Conservation (phyloP, 2,329 filamentous ascomycete genomes). For the Clonostachys rosea region DNA sequence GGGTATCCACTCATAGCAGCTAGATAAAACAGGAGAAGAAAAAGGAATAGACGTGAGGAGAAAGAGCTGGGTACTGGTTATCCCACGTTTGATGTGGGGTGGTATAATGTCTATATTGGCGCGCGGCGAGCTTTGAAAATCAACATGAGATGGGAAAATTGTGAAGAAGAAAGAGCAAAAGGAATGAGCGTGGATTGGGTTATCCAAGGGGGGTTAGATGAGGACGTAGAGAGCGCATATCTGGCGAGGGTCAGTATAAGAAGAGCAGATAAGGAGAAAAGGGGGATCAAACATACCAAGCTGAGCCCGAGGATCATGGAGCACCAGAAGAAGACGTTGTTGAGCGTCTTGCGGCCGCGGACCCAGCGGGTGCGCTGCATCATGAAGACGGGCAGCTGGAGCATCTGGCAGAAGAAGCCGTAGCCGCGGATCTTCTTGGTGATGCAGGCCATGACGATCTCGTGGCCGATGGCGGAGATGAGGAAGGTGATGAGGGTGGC, state of each 20-base stretch:
- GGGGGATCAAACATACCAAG: slow-evolving; percentile 50
- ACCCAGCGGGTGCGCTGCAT: slow-evolving; percentile 79
- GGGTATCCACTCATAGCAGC: no score
- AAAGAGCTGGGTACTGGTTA: no score
- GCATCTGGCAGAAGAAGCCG: slow-evolving; percentile 91
- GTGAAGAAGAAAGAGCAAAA: no score
- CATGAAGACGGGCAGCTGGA: slow-evolving; percentile 92
- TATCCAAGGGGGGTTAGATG: slow-evolving; percentile 19
- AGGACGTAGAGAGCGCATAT: slow-evolving; percentile 52
- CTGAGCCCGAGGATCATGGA: slow-evolving; percentile 86
- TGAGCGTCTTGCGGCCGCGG: slow-evolving; percentile 69
- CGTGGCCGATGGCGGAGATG: slow-evolving; percentile 83
- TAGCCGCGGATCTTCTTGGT: slow-evolving; percentile 95
- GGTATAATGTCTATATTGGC: no score
- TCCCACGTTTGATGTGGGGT: no score
- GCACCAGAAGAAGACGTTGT: slow-evolving; percentile 88
- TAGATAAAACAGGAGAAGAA: no score
- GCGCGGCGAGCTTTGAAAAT: no score
- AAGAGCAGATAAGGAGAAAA: neutral
- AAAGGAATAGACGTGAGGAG: no score
- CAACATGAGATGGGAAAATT: no score
- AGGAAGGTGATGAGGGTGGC: slow-evolving; percentile 91
- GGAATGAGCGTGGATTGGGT: no score
- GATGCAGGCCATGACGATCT: slow-evolving; percentile 96
- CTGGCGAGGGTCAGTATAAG: slow-evolving; percentile 15